Evolutionary conservation across 192 early-diverging fungal genomes (phyloP), one percentile per base, ranked within the genome.

Genomic region (Mortierella alpina): DNA sequence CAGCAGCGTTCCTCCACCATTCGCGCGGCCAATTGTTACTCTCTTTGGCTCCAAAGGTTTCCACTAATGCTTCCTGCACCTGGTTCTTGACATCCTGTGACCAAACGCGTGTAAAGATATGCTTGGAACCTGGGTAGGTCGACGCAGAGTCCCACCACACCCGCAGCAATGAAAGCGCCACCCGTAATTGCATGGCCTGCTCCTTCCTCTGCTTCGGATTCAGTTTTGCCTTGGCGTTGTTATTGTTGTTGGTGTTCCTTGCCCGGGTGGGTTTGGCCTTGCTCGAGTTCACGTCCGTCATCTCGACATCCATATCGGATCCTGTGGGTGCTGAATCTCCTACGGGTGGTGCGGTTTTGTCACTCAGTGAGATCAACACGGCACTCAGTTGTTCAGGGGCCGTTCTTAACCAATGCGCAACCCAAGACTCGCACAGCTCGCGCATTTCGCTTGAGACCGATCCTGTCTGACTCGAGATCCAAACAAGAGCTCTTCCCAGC

Each of bases 21-120:
- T 72, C 56, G 4, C 63, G 55, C 2, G 68, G 58, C 87, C 87
- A 88, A 15, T 66, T 57, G 11, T 80, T 66, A 50, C 85, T 53
- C 44, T 75, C 70, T 11, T 63, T 74, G 5, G 20, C 62, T 54
- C 62, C 84, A 73, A 47, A 88, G 45, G 59, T 86, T 71, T 57
- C 78, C 44, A 12, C 67, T n/a, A 75, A 61, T 3, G 66, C 78
- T 1, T 82, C 81, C 39, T 59, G 59, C 20, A 80, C 77, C 51
- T 72, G 59, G 15, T 31, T 60, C 41, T 66, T 59, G 5, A 72
- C 69, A 31, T 68, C 57, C 7, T 20, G 20, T 5, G 77, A 59
- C 77, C 77, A 80, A 41, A 80, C 66, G 39, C 49, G 12, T 7
- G 46, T 45, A 42, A 72, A 80, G 41, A 58, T 23, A 6, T 59